Percentiles rank a stretch among this genome's conserved stretches.
phyloP scores from a whole-genome alignment of 805 yeast genomes.

The Zygoascus bituminiphila region DNA sequence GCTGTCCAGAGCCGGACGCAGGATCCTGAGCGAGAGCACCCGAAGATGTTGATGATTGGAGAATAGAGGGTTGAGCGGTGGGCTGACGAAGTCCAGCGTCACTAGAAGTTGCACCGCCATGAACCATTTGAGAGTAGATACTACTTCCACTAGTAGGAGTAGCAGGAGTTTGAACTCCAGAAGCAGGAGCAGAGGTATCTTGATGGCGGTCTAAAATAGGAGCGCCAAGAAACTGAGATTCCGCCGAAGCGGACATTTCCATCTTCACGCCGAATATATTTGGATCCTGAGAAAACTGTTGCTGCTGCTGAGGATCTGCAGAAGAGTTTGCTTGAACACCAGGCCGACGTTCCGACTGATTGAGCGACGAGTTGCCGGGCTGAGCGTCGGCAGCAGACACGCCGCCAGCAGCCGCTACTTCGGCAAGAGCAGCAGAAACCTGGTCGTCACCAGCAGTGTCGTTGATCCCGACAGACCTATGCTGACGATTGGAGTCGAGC shows the following conservation, averaged over 20 bases:
- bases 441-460: not conserved
- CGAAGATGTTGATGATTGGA: not conserved
- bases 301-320: not conserved
- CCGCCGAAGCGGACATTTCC: not conserved
- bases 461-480: not conserved
- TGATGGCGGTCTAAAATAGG: not conserved
- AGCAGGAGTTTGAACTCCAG: not conserved
- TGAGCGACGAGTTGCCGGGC: not conserved
- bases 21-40: not conserved
- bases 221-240: not conserved
- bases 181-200: not conserved
- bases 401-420: slow-evolving; percentile 9
- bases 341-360: slow-evolving; percentile 5
- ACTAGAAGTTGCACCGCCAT: not conserved
- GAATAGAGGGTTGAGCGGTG: not conserved
- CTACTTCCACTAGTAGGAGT: not conserved
- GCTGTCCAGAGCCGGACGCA: not conserved
- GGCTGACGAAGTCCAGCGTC: not conserved
- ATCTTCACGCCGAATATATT: not conserved
- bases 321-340: slow-evolving; percentile 8
- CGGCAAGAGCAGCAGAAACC: slow-evolving; percentile 4
- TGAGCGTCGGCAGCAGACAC: not conserved
- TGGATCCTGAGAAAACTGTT: not conserved
- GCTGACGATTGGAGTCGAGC: not conserved
- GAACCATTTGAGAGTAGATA: not conserved